Conservation (phyloP, 768 basidiomycete species). For the Pulveroboletus sp. region DNA sequence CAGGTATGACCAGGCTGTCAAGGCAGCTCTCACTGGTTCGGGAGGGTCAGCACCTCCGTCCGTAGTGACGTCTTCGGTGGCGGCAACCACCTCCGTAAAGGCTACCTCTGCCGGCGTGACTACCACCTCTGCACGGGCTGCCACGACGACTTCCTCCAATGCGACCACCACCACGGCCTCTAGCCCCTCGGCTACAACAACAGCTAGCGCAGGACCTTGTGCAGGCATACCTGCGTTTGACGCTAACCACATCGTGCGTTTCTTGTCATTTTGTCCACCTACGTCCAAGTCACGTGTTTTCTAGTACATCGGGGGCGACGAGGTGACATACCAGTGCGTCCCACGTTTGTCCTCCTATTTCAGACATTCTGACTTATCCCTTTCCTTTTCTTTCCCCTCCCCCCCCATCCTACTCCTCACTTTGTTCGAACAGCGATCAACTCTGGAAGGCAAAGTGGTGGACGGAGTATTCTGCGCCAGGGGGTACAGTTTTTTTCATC, state of each 20-base stretch:
- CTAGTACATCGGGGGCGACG: conserved; percentile 41
- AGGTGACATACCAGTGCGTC: conserved; percentile 39
- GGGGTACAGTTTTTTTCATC: background rate
- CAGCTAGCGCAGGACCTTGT: conserved; percentile 33
- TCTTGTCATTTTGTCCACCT: background rate
- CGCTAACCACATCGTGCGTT: conserved; percentile 35
- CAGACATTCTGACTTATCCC: background rate
- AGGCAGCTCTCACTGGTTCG: conserved; percentile 34
- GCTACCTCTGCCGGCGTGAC: background rate
- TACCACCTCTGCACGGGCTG: background rate
- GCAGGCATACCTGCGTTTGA: conserved; percentile 40
- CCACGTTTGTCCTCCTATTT: too few species aligned
- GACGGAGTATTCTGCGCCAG: conserved; percentile 7
- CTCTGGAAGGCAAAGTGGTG: conserved; percentile 18
- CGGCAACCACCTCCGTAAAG: background rate
- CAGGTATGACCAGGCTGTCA: conserved; percentile 39
- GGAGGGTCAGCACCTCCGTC: conserved; percentile 2
- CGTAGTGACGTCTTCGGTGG: background rate
- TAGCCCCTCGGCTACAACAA: background rate
- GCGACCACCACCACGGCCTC: conserved; percentile 9
- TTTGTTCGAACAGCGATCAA: background rate
- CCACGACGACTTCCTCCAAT: background rate
- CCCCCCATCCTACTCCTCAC: too few species aligned
- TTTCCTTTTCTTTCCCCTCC: background rate
- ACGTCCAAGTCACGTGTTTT: background rate